These are phyloP conservation scores for Phytopythium litorale DNA, from an alignment of 352 stramenopile species.

Conservation along the genomic window DNA sequence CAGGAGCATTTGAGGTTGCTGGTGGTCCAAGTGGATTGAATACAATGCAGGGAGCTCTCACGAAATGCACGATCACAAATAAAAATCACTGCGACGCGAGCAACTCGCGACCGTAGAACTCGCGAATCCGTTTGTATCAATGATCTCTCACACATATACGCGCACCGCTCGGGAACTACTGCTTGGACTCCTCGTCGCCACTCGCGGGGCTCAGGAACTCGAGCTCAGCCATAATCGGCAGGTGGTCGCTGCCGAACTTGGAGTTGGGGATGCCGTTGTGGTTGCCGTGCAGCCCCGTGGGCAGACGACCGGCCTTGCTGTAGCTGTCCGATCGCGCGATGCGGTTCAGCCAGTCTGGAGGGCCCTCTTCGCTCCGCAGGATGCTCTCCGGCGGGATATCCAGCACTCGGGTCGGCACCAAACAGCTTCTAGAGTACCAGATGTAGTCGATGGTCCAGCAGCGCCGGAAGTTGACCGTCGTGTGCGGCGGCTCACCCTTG, in stretches of 20 bases:
- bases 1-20: too few species aligned
- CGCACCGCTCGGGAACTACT: constrained; percentile 9
- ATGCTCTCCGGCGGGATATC: constrained; percentile 70
- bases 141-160: neutral
- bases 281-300: constrained; percentile 66
- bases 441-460: constrained; percentile 91
- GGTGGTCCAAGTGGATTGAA: too few species aligned
- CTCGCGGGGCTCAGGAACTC: constrained; percentile 51
- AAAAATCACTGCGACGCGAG: neutral
- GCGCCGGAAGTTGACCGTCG: constrained; percentile 81
- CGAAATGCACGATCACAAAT: too few species aligned
- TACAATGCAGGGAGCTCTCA: too few species aligned
- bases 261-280: constrained; percentile 89
- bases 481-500: constrained; percentile 75
- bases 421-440: constrained; percentile 71
- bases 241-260: constrained; percentile 78
- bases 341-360: constrained; percentile 72
- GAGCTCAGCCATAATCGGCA: constrained; percentile 85
- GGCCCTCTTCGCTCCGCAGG: constrained; percentile 69
- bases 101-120: neutral
- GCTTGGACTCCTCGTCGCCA: constrained; percentile 26
- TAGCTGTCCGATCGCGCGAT: constrained; percentile 68
- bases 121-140: too few species aligned
- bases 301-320: constrained; percentile 54
- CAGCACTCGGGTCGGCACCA: constrained; percentile 60